Base-by-base conservation (phyloP, 2,329 filamentous ascomycete species). In the Xylariaceae sp. region DNA sequence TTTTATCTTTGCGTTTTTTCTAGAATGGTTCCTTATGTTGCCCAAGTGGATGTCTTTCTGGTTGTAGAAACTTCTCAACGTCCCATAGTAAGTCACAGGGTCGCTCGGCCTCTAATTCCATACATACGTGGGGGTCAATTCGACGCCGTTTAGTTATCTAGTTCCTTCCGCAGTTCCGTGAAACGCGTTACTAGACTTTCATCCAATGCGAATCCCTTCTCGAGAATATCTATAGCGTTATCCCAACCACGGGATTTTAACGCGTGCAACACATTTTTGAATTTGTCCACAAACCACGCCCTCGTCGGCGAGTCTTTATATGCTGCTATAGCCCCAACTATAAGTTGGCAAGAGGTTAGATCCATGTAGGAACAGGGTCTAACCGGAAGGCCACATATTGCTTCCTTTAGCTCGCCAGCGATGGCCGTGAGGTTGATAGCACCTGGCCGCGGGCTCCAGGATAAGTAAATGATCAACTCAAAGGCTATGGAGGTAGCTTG, bases 271-370 rank as follows among this genome's bases (percentile, higher is more conserved):
- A 57, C 57, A 13, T 32, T 48, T n/a, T 35, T 50, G 24, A 64
- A 29, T 33, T 45, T 53, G 2, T 36, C 26, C 13, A 57, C 53
- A 53, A 65, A 67, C 63, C 63, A 67, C 8, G 23, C n/a, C 30
- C 57, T 59, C 8, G 63, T 61, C 21, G 15, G 18, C 3, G 64
- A 61, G 3, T 43, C 57, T 15, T 54, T 18, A 4, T 55, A 46
- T 9, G 64, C 57, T 27, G 61, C 58, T 7, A 67, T 46, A 8
- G 64, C 62, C 15, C 64, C 63, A 16, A 67, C 32, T 40, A 67
- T 61, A 37, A 64, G 42, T 15, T 52, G 54, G 43, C 59, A 64
- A 8, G 56, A 64, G 9, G 64, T 67, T 15, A 67, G 37, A 33
- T 64, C 57, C 60, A 60, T 59, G 18, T 58, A 64, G 13, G 50